Percentiles rank a stretch among this genome's conserved stretches.
Evolutionary conservation across 2,329 filamentous ascomycete species (phyloP).

Genomic region (Xylaria polymorpha): DNA sequence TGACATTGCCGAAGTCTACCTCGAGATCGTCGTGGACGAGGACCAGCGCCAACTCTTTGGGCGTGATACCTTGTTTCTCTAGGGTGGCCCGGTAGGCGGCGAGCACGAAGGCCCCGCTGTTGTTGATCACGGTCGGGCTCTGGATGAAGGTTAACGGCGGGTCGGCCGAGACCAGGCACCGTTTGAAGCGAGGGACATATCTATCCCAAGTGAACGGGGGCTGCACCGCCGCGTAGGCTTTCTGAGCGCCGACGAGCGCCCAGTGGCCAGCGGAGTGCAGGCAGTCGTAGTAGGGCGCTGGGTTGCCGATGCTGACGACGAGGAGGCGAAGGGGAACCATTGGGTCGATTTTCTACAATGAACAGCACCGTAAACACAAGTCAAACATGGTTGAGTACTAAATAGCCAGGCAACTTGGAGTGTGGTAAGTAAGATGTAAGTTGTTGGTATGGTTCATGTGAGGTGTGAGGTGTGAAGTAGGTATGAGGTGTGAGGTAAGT

Average conservation of each 20-base stretch:
- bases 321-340: slow-evolving; percentile 67
- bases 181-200: slow-evolving; percentile 58
- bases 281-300: slow-evolving; percentile 77
- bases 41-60: slow-evolving; percentile 66
- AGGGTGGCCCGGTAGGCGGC: slow-evolving; percentile 72
- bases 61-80: slow-evolving; percentile 47
- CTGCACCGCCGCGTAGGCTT: slow-evolving; percentile 58
- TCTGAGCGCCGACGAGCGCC: slow-evolving; percentile 72
- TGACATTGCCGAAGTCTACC: slow-evolving; percentile 73
- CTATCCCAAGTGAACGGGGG: slow-evolving; percentile 59
- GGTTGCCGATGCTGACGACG: slow-evolving; percentile 89
- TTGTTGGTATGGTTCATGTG: too few species aligned
- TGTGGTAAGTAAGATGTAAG: too few species aligned
- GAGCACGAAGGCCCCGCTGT: slow-evolving; percentile 77
- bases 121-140: slow-evolving; percentile 85
- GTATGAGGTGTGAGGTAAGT: too few species aligned
- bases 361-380: neutral
- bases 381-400: neutral
- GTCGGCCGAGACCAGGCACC: slow-evolving; percentile 60
- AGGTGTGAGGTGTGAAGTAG: too few species aligned
- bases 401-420: too few species aligned
- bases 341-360: neutral
- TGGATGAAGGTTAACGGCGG: slow-evolving; percentile 75
- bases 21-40: slow-evolving; percentile 93
- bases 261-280: slow-evolving; percentile 90